Evolutionary conservation across 2,329 filamentous ascomycete species (phyloP).

Genomic region (Gnomoniopsis sp.): DNA sequence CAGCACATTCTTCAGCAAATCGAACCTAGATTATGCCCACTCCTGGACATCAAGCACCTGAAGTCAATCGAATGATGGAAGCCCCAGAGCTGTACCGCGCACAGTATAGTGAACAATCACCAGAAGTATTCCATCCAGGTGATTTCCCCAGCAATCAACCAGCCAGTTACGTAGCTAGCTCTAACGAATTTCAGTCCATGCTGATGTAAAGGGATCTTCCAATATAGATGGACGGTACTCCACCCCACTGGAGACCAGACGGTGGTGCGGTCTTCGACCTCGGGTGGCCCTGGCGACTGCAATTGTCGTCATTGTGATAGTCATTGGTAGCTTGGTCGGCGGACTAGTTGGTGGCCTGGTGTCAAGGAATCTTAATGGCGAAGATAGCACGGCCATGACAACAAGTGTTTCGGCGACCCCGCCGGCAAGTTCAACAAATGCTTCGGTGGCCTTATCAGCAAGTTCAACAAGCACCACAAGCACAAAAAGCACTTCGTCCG

Average conservation of each 20-base stretch:
- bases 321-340: background rate
- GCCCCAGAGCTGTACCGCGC: too few species aligned
- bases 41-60: too few species aligned
- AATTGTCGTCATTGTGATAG: background rate
- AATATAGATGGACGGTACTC: background rate
- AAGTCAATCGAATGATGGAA: too few species aligned
- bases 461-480: too few species aligned
- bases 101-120: too few species aligned
- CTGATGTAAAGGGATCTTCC: too few species aligned
- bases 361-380: background rate
- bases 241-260: background rate
- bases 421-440: too few species aligned
- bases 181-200: constrained; percentile 12
- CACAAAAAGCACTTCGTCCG: constrained; percentile 1
- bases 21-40: too few species aligned
- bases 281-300: background rate
- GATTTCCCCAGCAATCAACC: background rate
- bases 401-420: too few species aligned
- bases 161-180: background rate
- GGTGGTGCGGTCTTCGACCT: constrained; percentile 2
- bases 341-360: constrained; percentile 1
- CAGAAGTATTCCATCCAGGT: too few species aligned
- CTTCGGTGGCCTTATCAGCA: too few species aligned
- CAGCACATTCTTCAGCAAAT: too few species aligned
- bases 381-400: background rate